Conservation (phyloP, 179 eudicot species). For the Corrigiola litoralis region DNA sequence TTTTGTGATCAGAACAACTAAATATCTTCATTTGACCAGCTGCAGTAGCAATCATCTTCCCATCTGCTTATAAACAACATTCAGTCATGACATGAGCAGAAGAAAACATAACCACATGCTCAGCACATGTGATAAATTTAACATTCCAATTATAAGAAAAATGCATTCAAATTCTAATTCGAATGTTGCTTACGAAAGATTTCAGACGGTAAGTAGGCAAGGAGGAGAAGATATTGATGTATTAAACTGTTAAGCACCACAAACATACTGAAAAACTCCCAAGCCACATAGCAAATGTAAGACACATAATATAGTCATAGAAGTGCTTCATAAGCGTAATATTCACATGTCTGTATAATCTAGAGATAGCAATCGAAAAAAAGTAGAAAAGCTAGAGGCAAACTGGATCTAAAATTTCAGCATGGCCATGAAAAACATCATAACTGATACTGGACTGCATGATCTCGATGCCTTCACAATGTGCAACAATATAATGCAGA, state of each 20-base stretch:
- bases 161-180: not conserved
- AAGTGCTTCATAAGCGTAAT: no score
- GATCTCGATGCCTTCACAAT: not conserved
- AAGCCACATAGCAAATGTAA: no score
- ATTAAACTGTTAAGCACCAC: no score
- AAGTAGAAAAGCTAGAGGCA: not conserved
- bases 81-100: conserved; percentile 7
- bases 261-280: no score
- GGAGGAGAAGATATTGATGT: no score
- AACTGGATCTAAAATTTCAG: no score
- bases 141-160: not conserved
- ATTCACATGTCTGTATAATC: no score
- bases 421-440: not conserved
- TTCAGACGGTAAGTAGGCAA: no score
- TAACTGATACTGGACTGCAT: not conserved
- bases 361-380: not conserved
- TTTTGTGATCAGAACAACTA: conserved; percentile 54
- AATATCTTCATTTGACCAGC: conserved; percentile 85
- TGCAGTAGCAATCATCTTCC: conserved; percentile 77
- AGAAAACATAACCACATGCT: not conserved
- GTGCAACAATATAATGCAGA: not conserved
- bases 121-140: not conserved
- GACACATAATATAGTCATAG: no score
- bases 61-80: conserved; percentile 48
- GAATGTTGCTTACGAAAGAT: no score